Evolutionary conservation across 257 asterid genomes (phyloP), one percentile per base, ranked within the genome.

Genomic region (Leptodermis oblonga): DNA sequence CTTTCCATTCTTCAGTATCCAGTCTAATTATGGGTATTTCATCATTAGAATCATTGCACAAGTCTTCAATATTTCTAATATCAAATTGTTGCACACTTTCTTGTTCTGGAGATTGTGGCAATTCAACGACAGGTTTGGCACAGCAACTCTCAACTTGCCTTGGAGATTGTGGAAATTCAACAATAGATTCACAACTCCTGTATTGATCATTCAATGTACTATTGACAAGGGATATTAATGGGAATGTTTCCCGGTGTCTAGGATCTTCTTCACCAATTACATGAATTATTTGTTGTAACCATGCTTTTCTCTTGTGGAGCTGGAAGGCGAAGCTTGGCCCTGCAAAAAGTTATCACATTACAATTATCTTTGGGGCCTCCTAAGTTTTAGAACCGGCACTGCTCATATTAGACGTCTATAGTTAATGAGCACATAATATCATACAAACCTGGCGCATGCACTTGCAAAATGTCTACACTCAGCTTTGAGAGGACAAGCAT

Each of bases 391-490:
- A n/a, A n/a, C n/a, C n/a, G n/a, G n/a, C n/a, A n/a, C n/a, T n/a
- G n/a, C n/a, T n/a, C n/a, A 6, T 6, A 43, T 13, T 4, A 43
- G 18, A 1, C 17, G 14, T 18, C 39, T 43, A 18, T 51, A 9
- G 15, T 0, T 65, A 65, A 41, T 0, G 3, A 28, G 15, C 4
- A 41, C 7, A 5, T 31, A 69, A 31, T 30, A 30, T 7, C 8
- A 68, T 52, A 60, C 78, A 53, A 60, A 90, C 96, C 92, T 85
- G 65, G 86, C 88, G 72, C 17, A 55, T 58, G 74, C 82, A 64
- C 96, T 88, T 23, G 90, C 89, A 77, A 60, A 88, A 69, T 90
- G 87, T 36, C 54, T 73, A 79, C 95, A 90, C 6, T 76, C 75
- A 4, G 41, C 79, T 68, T 59, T 85, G 86, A 82, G 53, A 17